Conservation (phyloP, 2,329 filamentous ascomycete species). For the Curvularia sp. region DNA sequence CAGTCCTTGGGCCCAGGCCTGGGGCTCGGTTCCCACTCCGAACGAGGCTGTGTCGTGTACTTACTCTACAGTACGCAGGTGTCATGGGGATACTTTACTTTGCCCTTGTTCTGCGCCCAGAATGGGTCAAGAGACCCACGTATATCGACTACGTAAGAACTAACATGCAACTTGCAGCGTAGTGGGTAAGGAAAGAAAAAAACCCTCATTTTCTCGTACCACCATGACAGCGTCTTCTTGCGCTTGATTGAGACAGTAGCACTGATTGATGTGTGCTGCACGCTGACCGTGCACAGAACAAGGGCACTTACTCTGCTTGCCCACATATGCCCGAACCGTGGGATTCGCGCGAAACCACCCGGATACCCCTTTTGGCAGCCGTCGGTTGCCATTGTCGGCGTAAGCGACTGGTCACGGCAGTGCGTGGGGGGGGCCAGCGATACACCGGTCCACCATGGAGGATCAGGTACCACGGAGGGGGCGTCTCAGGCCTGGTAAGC, state of each 20-base stretch:
- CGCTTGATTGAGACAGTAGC: background rate
- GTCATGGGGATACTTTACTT: slow-evolving; percentile 23
- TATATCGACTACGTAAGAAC: slow-evolving; percentile 14
- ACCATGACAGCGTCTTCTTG: slow-evolving; percentile 6
- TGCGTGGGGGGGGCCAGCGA: slow-evolving; percentile 37
- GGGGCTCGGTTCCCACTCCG: slow-evolving; percentile 34
- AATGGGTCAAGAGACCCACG: slow-evolving; percentile 16
- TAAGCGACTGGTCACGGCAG: slow-evolving; percentile 18
- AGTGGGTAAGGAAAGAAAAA: slow-evolving; percentile 34
- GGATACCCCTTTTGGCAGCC: slow-evolving; percentile 10
- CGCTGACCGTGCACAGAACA: background rate
- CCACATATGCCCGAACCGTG: background rate
- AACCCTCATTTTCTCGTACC: slow-evolving; percentile 34
- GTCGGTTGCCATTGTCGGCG: slow-evolving; percentile 18
- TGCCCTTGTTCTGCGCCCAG: slow-evolving; percentile 12
- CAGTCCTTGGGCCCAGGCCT: slow-evolving; percentile 15
- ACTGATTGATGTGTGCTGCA: background rate
- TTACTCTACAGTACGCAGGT: too few relatives aligned
- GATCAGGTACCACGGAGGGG: slow-evolving; percentile 44
- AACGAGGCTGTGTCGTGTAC: slow-evolving; percentile 37
- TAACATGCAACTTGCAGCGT: slow-evolving; percentile 25
- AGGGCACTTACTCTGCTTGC: background rate
- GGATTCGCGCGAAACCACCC: slow-evolving; percentile 9
- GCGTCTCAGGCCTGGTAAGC: slow-evolving; percentile 26
- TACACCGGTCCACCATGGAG: slow-evolving; percentile 29